Evolutionary conservation across 306 rosid species (phyloP).

Genomic region (Abrus precatorius): DNA sequence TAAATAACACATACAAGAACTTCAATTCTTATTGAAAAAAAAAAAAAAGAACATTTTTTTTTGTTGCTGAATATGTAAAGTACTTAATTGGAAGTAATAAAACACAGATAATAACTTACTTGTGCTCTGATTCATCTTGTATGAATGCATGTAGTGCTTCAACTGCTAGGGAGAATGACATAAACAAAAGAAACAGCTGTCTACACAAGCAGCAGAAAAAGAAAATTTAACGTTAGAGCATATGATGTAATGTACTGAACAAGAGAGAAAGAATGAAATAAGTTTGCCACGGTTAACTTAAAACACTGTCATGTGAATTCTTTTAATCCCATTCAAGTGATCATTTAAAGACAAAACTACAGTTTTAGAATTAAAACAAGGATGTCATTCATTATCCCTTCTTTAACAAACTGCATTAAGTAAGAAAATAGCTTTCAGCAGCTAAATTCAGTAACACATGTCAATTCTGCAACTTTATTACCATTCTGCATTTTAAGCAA

Average conservation of each 20-base stretch:
- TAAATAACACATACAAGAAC: background rate
- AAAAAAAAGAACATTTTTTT: background rate
- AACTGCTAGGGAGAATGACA: slow-evolving; percentile 97
- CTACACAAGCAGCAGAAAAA: slow-evolving; percentile 79
- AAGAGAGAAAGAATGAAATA: slow-evolving; percentile 1
- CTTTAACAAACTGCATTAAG: slow-evolving; percentile 11
- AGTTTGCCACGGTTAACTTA: slow-evolving; percentile 16
- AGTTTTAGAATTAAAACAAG: slow-evolving; percentile 1
- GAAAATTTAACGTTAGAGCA: slow-evolving; percentile 66
- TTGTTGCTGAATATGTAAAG: slow-evolving; percentile 21
- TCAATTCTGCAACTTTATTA: background rate
- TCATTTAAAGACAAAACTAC: slow-evolving; percentile 10
- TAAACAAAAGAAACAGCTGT: slow-evolving; percentile 98
- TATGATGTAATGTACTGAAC: slow-evolving; percentile 14
- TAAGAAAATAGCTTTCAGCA: background rate
- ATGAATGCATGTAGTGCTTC: slow-evolving; percentile 98
- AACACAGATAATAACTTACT: slow-evolving; percentile 66
- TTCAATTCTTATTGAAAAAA: slow-evolving; percentile 26
- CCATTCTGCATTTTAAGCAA: background rate
- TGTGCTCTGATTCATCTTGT: slow-evolving; percentile 99
- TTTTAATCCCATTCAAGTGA: slow-evolving; percentile 5
- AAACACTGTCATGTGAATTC: background rate
- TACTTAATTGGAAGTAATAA: slow-evolving; percentile 24
- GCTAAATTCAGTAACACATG: background rate
- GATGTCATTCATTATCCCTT: background rate